A percentile compares a stretch with the other conserved stretches of the same genome.
These are phyloP conservation scores for Chytriomyces hyalinus DNA, from an alignment of 192 early-diverging fungal genomes.

Conservation along the genomic window DNA sequence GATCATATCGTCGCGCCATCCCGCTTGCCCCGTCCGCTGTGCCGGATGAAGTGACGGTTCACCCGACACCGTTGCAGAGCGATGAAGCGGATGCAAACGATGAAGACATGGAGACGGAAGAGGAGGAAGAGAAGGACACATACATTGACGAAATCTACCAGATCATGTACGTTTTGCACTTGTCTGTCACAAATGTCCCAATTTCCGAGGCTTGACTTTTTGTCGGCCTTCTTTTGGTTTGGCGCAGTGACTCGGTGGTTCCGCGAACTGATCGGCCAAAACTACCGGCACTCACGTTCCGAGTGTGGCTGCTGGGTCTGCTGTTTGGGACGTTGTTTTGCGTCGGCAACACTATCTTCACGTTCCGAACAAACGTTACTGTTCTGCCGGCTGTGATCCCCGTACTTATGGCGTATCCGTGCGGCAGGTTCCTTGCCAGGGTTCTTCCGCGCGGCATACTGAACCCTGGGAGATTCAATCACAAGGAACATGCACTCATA, in stretches of 20 bases:
- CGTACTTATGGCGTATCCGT: slow-evolving; percentile 70
- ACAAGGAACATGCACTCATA: slow-evolving; percentile 59
- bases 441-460: slow-evolving; percentile 57
- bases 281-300: slow-evolving; percentile 52
- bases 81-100: too few species aligned
- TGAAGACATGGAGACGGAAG: too few species aligned
- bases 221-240: too few species aligned
- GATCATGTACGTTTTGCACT: too few species aligned
- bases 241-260: slow-evolving; percentile 27
- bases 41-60: too few species aligned
- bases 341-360: slow-evolving; percentile 23
- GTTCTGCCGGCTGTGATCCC: slow-evolving; percentile 26
- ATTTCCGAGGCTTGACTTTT: too few species aligned
- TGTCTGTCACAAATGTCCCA: too few species aligned
- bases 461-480: slow-evolving; percentile 56
- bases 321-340: slow-evolving; percentile 27
- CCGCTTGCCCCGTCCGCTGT: too few species aligned
- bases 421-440: slow-evolving; percentile 68
- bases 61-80: too few species aligned
- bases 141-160: too few species aligned
- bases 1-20: too few species aligned
- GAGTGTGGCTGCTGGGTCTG: slow-evolving; percentile 40
- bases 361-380: slow-evolving; percentile 41
- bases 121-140: too few species aligned
- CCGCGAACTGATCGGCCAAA: slow-evolving; percentile 50